Base-by-base conservation (phyloP, 768 basidiomycete genomes). In the Dentipellis sp. region DNA sequence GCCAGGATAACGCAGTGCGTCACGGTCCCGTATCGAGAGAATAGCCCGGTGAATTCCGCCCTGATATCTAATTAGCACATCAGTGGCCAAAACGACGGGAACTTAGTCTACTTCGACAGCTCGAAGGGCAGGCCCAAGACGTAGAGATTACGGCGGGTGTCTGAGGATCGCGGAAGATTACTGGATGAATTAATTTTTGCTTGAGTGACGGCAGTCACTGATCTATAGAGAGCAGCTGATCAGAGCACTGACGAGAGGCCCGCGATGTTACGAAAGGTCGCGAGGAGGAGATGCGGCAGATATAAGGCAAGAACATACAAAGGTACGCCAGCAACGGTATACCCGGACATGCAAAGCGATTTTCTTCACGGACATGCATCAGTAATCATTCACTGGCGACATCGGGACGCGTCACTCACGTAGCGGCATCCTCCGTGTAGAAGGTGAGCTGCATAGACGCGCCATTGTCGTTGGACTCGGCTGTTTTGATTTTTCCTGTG, bases 111-210 rank as follows among this genome's bases (percentile, higher is more conserved):
- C 89, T 89, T 87, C 16, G 84, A 83, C 36, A 91, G 75, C 62
- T 86, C 84, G 63, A 91, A 91, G 6, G 90, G 90, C 53, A 92
- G 69, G 12, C 89, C 90, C 23, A 92, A 81, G 40, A 91, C 88
- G 61, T 92, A 92, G 42, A 92, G 79, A 65, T 92, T 92, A 56
- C 89, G 79, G 52, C 89, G 86, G 42, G 38, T 16, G 62, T 83
- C 78, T 21, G 62, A 75, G 76, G 53, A 71, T 59, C 23, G 70
- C 60, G 34, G 66, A 62, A 59, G 53, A 61, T 61, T 59, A 54
- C n/a, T n/a, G 45, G 29, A 34, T 64, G 67, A 47, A 55, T 54
- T 53, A 52, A 39, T n/a, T 62, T 65, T 36, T 58, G 48, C 16
- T 29, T 56, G 50, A 11, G 52, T 47, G 21, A 55, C 54, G 16